phyloP scores from a whole-genome alignment of 1,284 basidiomycete species.

The Pyrrhoderma lamaoense region DNA sequence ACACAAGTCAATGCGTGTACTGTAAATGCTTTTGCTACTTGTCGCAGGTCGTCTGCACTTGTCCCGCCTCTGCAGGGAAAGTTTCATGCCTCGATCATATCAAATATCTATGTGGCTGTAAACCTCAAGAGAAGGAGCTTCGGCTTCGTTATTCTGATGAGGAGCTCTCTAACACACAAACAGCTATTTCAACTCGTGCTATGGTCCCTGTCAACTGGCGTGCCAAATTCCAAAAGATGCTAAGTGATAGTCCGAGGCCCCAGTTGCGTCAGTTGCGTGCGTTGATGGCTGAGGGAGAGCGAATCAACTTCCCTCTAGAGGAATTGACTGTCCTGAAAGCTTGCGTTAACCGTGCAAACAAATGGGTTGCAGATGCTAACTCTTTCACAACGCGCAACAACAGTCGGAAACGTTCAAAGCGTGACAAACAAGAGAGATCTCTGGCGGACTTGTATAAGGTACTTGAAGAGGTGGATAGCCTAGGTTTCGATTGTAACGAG shows the following conservation, averaged over 20 bases:
- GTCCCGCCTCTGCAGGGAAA: conserved; percentile 42
- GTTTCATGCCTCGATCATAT: conserved; percentile 87
- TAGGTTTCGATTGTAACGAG: conserved; percentile 79
- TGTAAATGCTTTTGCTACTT: conserved; percentile 97
- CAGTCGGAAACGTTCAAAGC: conserved; percentile 62
- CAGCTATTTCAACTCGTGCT: conserved; percentile 65
- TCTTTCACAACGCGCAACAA: conserved; percentile 65
- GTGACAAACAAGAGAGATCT: conserved; percentile 61
- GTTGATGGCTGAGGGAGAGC: conserved; percentile 80
- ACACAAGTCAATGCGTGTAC: conserved; percentile 89
- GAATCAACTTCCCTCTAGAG: conserved; percentile 66
- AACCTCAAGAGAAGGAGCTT: conserved; percentile 53
- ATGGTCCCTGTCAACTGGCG: conserved; percentile 72
- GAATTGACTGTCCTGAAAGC: conserved; percentile 69
- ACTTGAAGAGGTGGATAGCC: conserved; percentile 59
- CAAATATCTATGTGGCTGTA: conserved; percentile 68
- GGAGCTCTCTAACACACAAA: conserved; percentile 63
- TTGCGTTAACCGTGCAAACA: conserved; percentile 74
- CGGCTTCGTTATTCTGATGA: conserved; percentile 80
- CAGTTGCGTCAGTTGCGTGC: conserved; percentile 69
- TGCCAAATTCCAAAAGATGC: conserved; percentile 57
- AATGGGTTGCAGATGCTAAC: conserved; percentile 79
- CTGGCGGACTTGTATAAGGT: conserved; percentile 62
- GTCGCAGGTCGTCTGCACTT: conserved; percentile 81
- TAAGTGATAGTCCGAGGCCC: conserved; percentile 65